A percentile compares a stretch with the other conserved stretches of the same genome.
These are phyloP conservation scores for Candida wancherniae DNA, from an alignment of 805 yeast species.

Conservation along the genomic window DNA sequence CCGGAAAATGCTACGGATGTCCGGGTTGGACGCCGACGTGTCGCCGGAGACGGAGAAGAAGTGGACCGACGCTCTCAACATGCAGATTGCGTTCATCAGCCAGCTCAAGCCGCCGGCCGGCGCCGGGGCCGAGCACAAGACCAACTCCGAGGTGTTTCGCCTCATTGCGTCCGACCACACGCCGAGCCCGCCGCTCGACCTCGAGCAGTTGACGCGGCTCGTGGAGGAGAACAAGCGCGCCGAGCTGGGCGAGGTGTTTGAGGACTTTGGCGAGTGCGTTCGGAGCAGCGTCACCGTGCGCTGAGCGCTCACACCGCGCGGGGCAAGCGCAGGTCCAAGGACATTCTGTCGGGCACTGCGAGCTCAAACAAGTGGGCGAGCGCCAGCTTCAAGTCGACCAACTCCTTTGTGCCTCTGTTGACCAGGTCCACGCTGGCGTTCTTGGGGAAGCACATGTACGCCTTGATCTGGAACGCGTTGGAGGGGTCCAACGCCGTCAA, in stretches of 20 bases:
- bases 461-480: constrained; percentile 56
- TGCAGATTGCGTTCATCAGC: constrained; percentile 48
- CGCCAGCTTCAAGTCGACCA: constrained; percentile 59
- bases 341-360: constrained; percentile 69
- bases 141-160: constrained; percentile 23
- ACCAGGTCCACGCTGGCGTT: constrained; percentile 73
- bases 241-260: constrained; percentile 1
- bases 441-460: constrained; percentile 64
- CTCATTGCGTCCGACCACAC: constrained; percentile 31
- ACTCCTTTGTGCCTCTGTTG: constrained; percentile 57
- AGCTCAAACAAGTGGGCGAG: constrained; percentile 64
- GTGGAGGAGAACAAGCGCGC: constrained; percentile 7
- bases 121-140: constrained; percentile 16
- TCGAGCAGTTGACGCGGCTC: constrained; percentile 12
- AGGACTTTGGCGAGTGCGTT: constrained; percentile 1
- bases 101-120: constrained; percentile 23
- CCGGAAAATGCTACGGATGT: constrained; percentile 37
- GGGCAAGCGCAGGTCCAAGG: constrained; percentile 73
- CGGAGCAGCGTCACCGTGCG: constrained; percentile 1
- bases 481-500: constrained; percentile 46
- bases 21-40: constrained; percentile 42
- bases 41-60: constrained; percentile 22
- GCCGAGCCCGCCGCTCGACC: constrained; percentile 20
- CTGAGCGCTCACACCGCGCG: constrained; percentile 1
- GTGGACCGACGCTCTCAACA: constrained; percentile 33